Conservation (phyloP, 2,329 filamentous ascomycete species). For the Chaetomium olivaceum region DNA sequence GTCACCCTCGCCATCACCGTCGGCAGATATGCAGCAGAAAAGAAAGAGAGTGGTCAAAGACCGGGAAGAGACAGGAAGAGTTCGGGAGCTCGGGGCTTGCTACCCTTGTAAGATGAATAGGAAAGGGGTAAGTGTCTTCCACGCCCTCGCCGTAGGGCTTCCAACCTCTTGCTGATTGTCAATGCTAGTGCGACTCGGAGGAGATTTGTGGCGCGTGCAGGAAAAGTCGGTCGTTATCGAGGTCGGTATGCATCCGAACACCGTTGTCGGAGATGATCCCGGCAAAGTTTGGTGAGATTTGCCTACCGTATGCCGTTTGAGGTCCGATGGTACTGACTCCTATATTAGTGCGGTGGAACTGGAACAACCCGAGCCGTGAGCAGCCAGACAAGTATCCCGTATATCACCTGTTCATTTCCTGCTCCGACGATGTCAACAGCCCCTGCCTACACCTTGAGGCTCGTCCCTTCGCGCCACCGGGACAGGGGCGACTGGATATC, state of each 20-base stretch:
- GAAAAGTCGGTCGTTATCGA: constrained; percentile 5
- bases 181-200: constrained; percentile 21
- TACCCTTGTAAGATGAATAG: constrained; percentile 51
- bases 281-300: constrained; percentile 15
- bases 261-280: constrained; percentile 4
- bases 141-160: not conserved
- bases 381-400: constrained; percentile 3
- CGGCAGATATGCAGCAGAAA: constrained; percentile 21
- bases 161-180: constrained; percentile 21
- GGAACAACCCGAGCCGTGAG: constrained; percentile 17
- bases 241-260: constrained; percentile 21
- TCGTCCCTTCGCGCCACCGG: constrained; percentile 12
- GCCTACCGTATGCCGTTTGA: not conserved
- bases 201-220: constrained; percentile 18
- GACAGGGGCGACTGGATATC: constrained; percentile 1
- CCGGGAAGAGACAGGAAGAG: constrained; percentile 49
- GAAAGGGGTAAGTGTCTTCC: constrained; percentile 45
- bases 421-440: constrained; percentile 16
- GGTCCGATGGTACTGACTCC: not conserved
- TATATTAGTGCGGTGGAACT: constrained; percentile 25
- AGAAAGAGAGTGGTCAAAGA: constrained; percentile 32
- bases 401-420: constrained; percentile 16
- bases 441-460: constrained; percentile 14
- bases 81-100: constrained; percentile 52
- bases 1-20: constrained; percentile 4